Base-by-base conservation (phyloP, 192 early-diverging fungal species). In the Blastocladiella britannica region DNA sequence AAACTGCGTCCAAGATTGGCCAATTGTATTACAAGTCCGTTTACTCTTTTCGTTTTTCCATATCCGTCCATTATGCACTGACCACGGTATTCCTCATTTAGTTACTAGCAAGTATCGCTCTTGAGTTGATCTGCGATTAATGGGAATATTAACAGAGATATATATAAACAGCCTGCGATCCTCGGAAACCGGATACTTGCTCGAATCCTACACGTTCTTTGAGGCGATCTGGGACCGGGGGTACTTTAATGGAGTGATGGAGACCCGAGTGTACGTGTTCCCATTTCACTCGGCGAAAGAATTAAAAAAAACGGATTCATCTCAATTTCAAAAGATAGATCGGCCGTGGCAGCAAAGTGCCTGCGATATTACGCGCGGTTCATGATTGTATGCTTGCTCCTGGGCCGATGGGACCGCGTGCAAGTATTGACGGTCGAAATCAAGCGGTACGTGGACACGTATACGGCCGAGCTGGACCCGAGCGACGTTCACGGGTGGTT, bases 1-100 rank as follows among this genome's bases (percentile, higher is more conserved):
- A 98, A 62, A 90, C 95, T 56, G 93, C 93, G 4, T 90, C 87
- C 28, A 98, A 98, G 64, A 93, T 98, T 61, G 94, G 91, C 0
- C 94, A 93, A 72, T 74, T 83, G 53, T 91, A 78, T 62, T 87
- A 85, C 59, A 80, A 82, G 53, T 83, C 83, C 9, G 27, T 58
- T 59, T 4, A 18, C 25, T 37, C 28, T 18, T 25, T 63, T 86
- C 83, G 72, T 82, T 73, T 55, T 70, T 63, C n/a, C n/a, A n/a
- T n/a, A n/a, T n/a, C n/a, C n/a, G n/a, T n/a, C n/a, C n/a, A n/a
- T n/a, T n/a, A n/a, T n/a, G n/a, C n/a, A n/a, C n/a, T n/a, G n/a
- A n/a, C n/a, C n/a, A n/a, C n/a, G n/a, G n/a, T n/a, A n/a, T n/a
- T n/a, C n/a, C n/a, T n/a, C n/a, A n/a, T n/a, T n/a, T n/a, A n/a